Evolutionary conservation across 1,284 basidiomycete species (phyloP), one percentile per base, ranked within the genome.

Genomic region (Sporisorium sorghi): DNA sequence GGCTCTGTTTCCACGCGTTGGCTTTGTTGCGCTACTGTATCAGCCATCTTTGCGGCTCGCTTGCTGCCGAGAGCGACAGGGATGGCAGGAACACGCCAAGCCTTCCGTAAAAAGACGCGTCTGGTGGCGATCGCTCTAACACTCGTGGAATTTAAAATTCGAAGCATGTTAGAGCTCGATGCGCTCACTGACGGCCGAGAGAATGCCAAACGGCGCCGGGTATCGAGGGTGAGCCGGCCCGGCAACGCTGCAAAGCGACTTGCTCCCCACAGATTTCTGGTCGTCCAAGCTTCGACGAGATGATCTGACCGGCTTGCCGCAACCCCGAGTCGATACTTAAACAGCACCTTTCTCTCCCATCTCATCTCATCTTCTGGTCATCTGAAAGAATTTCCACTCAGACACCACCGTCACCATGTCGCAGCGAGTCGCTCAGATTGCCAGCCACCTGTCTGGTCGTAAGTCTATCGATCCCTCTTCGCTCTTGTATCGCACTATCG

Each of bases 361-460:
- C 19, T n/a, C n/a, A n/a, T n/a, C 19, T 14, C 10, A 49, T n/a
- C 37, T 10, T 33, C 28, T n/a, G 3, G 5, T 23, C 17, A 11
- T 26, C 33, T 32, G n/a, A 15, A 19, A n/a, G 11, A 32, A 26
- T 24, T 24, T 28, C 28, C 15, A 6, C 37, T 5, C 24, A 58
- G 28, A 33, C 24, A 26, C 11, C 14, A 21, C 11, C 14, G 37
- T 19, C 32, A 69, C 24, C 42, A 75, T 75, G 73, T 73, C 75
- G 44, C 61, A 68, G 51, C 65, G 75, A 58, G 67, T 71, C 19
- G 48, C 57, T 48, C 75, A 77, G 53, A 67, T 77, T 28, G 75
- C 71, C 35, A 58, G 71, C 37, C 75, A 77, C 61, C 67, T 77
- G 40, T 50, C 67, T 19, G 67, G 67, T 58, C 71, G 75, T 77